Base-by-base conservation (phyloP, 1,139 yeast species). In the Geotrichum europaeum region DNA sequence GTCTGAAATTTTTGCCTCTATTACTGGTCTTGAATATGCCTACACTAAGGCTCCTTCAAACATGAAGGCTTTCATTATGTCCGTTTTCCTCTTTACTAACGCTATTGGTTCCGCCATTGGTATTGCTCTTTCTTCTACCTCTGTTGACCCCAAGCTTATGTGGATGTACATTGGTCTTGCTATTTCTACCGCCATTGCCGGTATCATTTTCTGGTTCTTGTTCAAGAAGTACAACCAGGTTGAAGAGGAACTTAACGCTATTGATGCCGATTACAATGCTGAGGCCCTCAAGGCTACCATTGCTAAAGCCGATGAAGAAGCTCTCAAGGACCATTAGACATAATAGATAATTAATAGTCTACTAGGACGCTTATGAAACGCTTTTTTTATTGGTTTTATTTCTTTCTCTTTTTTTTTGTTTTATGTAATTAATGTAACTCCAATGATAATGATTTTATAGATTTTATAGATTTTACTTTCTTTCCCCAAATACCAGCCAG, bases 21-120 rank as follows among this genome's bases (percentile, higher is more conserved):
- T 84, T 66, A 84, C 88, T 50, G 89, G 89, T 64, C 79, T 84
- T 65, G 87, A 84, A 73, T 84, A 84, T 66, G 89, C 89, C 25
- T 85, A 83, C 76, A 84, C 87, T 57, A 84, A 84, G 75, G 89
- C 89, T 15, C 89, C 89, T 49, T 76, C 79, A 47, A 74, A 77
- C 60, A 84, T 84, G 89, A 84, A 84, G 72, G 81, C 87, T 12
- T 82, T 85, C 71, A 81, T 85, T 68, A 85, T 84, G 83, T 78
- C 87, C 6, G 67, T 85, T 56, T 85, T 82, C 75, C 77, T 85
- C 70, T 73, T 85, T 60, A 84, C 86, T 52, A 83, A 79, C 66
- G 89, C 89, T 20, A 65, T 83, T 63, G 92, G 92, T 68, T 79
- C 90, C 36, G 89, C 90, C 47, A 70, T 87, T 58, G 91, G 90